Evolutionary conservation across 257 asterid genomes (phyloP).

Genomic region (Nemophila menziesii): DNA sequence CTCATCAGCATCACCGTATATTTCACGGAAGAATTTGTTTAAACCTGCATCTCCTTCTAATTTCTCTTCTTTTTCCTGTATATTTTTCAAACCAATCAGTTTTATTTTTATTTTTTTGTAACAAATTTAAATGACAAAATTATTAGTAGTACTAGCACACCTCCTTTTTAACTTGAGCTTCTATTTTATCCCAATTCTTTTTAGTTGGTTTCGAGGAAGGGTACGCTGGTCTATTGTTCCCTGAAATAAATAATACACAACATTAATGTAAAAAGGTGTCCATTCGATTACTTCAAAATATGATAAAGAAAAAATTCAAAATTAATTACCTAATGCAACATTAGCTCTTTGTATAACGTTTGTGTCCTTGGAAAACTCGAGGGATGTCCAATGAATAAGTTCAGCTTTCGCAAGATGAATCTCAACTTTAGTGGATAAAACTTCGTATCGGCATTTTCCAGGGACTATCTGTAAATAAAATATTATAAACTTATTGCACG

Average conservation of each 20-base stretch:
- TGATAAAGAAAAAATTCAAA: not conserved
- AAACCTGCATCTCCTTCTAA: slow-evolving; percentile 95
- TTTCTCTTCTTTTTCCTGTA: slow-evolving; percentile 90
- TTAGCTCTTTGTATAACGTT: slow-evolving; percentile 31
- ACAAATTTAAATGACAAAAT: not conserved
- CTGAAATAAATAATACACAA: slow-evolving; percentile 21
- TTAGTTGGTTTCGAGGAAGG: slow-evolving; percentile 74
- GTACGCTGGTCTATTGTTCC: slow-evolving; percentile 43
- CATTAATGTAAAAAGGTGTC: too few species aligned
- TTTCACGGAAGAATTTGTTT: slow-evolving; percentile 85
- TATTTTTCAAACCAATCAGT: slow-evolving; percentile 1
- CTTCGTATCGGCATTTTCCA: slow-evolving; percentile 50
- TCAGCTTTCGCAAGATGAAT: slow-evolving; percentile 91
- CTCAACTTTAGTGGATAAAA: slow-evolving; percentile 79
- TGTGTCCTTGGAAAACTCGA: slow-evolving; percentile 44
- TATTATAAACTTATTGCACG: too few species aligned
- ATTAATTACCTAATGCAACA: slow-evolving; percentile 38
- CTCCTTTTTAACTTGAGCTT: slow-evolving; percentile 82
- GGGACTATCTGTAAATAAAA: slow-evolving; percentile 91
- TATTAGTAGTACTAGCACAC: slow-evolving; percentile 17
- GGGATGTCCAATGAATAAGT: slow-evolving; percentile 60
- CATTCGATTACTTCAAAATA: too few species aligned
- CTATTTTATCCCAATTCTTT: slow-evolving; percentile 86
- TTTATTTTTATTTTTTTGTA: too few species aligned
- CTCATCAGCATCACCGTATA: slow-evolving; percentile 82